phyloP scores from a whole-genome alignment of 2,329 filamentous ascomycete species.

The Phialocephala subalpina region DNA sequence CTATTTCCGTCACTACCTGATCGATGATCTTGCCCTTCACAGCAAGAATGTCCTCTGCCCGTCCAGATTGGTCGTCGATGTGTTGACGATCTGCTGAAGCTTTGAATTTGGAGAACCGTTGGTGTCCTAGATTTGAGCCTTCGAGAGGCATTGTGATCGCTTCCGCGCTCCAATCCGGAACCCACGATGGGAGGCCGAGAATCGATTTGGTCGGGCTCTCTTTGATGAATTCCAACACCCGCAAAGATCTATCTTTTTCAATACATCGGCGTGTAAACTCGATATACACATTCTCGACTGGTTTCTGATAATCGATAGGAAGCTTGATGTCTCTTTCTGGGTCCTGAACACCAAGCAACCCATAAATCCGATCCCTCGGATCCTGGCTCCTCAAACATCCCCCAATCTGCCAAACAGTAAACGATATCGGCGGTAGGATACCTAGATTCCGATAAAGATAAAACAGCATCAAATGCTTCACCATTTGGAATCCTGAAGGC shows the following conservation, averaged over 20 bases:
- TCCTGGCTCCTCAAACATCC: neutral
- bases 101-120: neutral
- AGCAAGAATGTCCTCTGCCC: neutral
- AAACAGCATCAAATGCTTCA: constrained; percentile 9
- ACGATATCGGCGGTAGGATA: constrained; percentile 5
- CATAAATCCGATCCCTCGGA: constrained; percentile 14
- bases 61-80: neutral
- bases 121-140: neutral
- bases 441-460: constrained; percentile 1
- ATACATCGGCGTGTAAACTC: constrained; percentile 15
- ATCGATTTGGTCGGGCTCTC: neutral
- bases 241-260: neutral
- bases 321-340: neutral
- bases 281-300: constrained; percentile 10
- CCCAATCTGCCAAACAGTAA: constrained; percentile 15
- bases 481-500: constrained; percentile 2
- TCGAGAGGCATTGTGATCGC: neutral
- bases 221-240: constrained; percentile 13
- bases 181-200: constrained; percentile 10
- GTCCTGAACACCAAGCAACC: constrained; percentile 11
- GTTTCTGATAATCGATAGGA: constrained; percentile 1
- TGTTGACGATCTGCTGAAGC: neutral
- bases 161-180: constrained; percentile 15
- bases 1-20: neutral
- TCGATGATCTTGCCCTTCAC: constrained; percentile 13